Conservation (phyloP, 371 early-diverging fungal species). For the Phascolomyces articulosus region DNA sequence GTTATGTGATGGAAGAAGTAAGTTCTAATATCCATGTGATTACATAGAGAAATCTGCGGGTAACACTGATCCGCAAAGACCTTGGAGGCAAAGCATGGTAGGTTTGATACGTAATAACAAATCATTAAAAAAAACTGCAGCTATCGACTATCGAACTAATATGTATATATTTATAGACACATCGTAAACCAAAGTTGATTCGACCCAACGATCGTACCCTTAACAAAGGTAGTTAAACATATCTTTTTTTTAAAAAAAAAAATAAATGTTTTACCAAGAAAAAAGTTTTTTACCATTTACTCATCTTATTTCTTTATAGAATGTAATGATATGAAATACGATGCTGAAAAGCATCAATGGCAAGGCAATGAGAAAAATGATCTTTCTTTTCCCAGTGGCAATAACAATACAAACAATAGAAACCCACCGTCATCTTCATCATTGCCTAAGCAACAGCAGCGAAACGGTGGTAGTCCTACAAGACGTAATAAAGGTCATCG, state of each 20-base stretch:
- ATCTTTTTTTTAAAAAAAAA: neutral
- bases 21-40: too few relatives aligned
- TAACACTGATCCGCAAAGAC: constrained; percentile 23
- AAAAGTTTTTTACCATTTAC: neutral
- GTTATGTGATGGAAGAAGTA: too few relatives aligned
- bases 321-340: constrained; percentile 38
- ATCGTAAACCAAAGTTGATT: constrained; percentile 29
- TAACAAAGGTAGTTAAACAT: constrained; percentile 31
- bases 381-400: constrained; percentile 15
- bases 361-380: constrained; percentile 37
- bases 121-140: too few relatives aligned
- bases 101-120: neutral
- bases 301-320: constrained; percentile 23
- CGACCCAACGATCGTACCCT: constrained; percentile 22
- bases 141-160: neutral
- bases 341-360: constrained; percentile 25
- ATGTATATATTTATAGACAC: constrained; percentile 15
- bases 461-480: too few relatives aligned
- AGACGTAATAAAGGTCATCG: neutral
- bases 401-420: neutral
- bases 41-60: neutral
- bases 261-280: neutral
- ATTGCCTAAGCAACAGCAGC: neutral
- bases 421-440: neutral
- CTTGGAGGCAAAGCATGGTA: constrained; percentile 39